Evolutionary conservation across 805 yeast genomes (phyloP), one percentile per base, ranked within the genome.

Genomic region (Torulaspora quercuum): DNA sequence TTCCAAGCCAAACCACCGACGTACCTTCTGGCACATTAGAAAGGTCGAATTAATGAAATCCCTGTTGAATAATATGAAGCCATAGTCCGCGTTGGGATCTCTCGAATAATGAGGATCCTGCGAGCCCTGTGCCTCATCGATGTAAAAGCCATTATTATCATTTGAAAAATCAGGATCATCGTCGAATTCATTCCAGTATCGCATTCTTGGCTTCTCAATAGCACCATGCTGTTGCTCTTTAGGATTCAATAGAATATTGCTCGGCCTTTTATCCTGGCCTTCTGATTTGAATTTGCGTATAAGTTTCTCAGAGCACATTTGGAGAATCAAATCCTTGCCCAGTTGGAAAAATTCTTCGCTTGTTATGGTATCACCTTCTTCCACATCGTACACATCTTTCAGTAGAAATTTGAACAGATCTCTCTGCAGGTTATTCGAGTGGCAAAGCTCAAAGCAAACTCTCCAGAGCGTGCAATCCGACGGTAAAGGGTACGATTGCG

Each of bases 141-240:
- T n/a, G 40, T 41, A 50, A 21, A 46, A 46, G 3, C 40, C 39
- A 12, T 34, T 44, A 3, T 29, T 31, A 7, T 41, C 57, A 4
- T 28, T 32, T 7, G 25, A 23, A 17, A 37, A 37, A 19, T 57
- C 57, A 1, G 52, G 61, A 17, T 44, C 51, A 33, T 55, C 59
- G 37, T 59, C 64, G 38, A 59, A 57, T 41, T 59, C 64, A 39
- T 59, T 59, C 64, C 64, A 59, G 30, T 59, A 59, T 19, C 62
- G 41, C 4, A 49, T 35, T 6, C 38, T 30, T 15, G 35, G 27
- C 12, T 29, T 29, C 19, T 35, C 43, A 8, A 24, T 22, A 11
- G 22, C 25, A 7, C 18, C 32, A 6, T 7, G 4, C n/a, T 9
- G 28, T n/a, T 21, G 23, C 25, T 30, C 43, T 25, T 25, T 31